Conservation (phyloP, 176 grass and related monocot species). For the Carex pumila region DNA sequence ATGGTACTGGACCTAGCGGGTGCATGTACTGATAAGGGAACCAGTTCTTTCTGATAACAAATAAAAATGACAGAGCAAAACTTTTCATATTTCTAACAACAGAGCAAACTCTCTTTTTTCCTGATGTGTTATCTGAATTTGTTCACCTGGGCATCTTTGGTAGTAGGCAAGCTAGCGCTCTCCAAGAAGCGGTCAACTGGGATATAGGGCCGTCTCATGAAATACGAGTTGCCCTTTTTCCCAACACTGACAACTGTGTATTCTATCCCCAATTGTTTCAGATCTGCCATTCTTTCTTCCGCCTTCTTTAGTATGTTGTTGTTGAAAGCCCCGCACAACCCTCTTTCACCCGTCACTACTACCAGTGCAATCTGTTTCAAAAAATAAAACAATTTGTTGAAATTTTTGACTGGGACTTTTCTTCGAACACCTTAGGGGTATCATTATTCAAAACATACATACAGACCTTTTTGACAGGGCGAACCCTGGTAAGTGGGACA, state of each 20-base stretch:
- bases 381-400: conserved; percentile 19
- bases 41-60: not conserved
- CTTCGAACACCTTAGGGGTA: not conserved
- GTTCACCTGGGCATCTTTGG: conserved; percentile 39
- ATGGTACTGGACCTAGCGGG: not conserved
- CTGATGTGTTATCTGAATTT: not conserved
- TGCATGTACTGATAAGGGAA: not conserved
- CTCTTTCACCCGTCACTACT: conserved; percentile 75
- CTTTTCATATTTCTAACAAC: not conserved
- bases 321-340: conserved; percentile 84
- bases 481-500: conserved; percentile 51
- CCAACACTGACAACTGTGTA: conserved; percentile 74
- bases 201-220: conserved; percentile 52
- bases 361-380: conserved; percentile 64
- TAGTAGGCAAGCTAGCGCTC: conserved; percentile 48
- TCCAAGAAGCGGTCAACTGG: conserved; percentile 57
- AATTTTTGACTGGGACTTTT: not conserved
- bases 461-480: conserved; percentile 53
- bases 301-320: conserved; percentile 88
- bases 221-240: conserved; percentile 77
- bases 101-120: not conserved
- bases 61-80: not conserved
- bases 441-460: not conserved
- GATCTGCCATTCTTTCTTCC: conserved; percentile 46
- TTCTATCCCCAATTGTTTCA: conserved; percentile 48